Percentiles rank a stretch among this genome's conserved stretches.
Evolutionary conservation across 495 filamentous ascomycete species (phyloP).

Genomic region (Trichoderma orchidacearum): DNA sequence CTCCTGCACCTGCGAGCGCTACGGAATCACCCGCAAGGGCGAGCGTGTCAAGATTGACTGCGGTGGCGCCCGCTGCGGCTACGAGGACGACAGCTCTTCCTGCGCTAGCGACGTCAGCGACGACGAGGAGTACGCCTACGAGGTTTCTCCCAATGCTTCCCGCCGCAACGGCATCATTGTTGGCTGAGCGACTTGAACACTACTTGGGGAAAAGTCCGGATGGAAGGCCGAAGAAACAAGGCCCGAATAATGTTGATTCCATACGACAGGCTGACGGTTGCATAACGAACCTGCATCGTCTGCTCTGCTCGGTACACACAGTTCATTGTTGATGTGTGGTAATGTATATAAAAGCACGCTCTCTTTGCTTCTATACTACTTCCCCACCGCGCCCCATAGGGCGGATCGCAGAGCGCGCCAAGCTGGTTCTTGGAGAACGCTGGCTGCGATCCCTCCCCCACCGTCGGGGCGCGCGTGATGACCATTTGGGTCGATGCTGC

Average conservation of each 20-base stretch:
- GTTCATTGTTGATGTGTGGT: neutral
- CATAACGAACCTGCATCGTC: neutral
- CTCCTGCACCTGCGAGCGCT: slow-evolving; percentile 80
- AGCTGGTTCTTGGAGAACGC: neutral
- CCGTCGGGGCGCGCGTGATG: neutral
- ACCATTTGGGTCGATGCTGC: slow-evolving; percentile 4
- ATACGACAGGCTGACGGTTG: neutral
- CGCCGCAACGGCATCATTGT: slow-evolving; percentile 72
- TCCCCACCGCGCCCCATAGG: neutral
- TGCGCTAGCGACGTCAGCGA: slow-evolving; percentile 13
- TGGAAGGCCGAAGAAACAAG: neutral
- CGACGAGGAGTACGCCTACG: slow-evolving; percentile 43
- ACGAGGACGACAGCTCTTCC: slow-evolving; percentile 45
- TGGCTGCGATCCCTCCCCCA: neutral
- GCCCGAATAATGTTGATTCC: neutral
- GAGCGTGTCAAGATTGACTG: slow-evolving; percentile 91
- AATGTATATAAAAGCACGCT: neutral
- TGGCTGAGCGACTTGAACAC: slow-evolving; percentile 23
- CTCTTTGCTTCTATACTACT: neutral
- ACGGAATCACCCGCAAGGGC: slow-evolving; percentile 86
- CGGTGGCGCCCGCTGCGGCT: slow-evolving; percentile 73
- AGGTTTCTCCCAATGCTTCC: slow-evolving; percentile 34
- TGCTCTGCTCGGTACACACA: neutral
- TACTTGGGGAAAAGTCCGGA: neutral
- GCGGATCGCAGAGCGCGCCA: neutral